phyloP scores from a whole-genome alignment of 2,329 filamentous ascomycete species.

The Pseudocercospora fijiensis region DNA sequence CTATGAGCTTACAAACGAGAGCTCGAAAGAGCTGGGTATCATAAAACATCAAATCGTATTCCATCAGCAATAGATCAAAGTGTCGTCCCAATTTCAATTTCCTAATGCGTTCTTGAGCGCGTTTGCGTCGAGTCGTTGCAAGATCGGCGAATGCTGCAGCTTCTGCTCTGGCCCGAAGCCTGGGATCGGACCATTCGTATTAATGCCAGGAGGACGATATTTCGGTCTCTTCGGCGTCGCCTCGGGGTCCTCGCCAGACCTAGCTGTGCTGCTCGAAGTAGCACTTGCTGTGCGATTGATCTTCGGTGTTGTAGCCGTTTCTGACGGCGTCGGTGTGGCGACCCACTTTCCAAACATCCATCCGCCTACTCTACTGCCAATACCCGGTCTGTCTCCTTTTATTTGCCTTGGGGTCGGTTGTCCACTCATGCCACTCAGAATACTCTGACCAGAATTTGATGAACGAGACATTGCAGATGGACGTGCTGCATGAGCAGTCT shows the following conservation, averaged over 20 bases:
- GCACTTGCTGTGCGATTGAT: slow-evolving; percentile 19
- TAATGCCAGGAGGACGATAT: slow-evolving; percentile 64
- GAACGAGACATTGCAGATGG: slow-evolving; percentile 44
- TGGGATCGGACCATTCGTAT: slow-evolving; percentile 71
- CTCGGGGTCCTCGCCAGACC: slow-evolving; percentile 31
- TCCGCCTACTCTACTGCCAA: slow-evolving; percentile 60
- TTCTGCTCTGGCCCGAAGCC: slow-evolving; percentile 63
- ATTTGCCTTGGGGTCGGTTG: slow-evolving; percentile 13
- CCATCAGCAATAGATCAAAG: neutral
- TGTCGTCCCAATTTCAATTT: slow-evolving; percentile 6
- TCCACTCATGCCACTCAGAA: slow-evolving; percentile 38
- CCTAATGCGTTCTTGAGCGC: slow-evolving; percentile 49
- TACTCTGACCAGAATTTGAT: slow-evolving; percentile 30
- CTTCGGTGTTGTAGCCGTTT: slow-evolving; percentile 15
- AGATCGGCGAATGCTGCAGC: slow-evolving; percentile 55
- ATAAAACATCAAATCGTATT: slow-evolving; percentile 4
- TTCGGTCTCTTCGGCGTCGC: slow-evolving; percentile 41
- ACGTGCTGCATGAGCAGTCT: slow-evolving; percentile 37
- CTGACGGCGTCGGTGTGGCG: slow-evolving; percentile 47
- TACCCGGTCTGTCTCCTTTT: slow-evolving; percentile 7
- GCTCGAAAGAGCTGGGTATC: slow-evolving; percentile 17
- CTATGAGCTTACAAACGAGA: slow-evolving; percentile 3
- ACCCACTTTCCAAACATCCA: slow-evolving; percentile 67
- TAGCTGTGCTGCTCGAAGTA: slow-evolving; percentile 24
- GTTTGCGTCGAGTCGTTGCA: slow-evolving; percentile 59